Percentiles rank a stretch among this genome's conserved stretches.
phyloP scores from a whole-genome alignment of 495 filamentous ascomycete species.

The Pseudoneurospora amorphoporcata region DNA sequence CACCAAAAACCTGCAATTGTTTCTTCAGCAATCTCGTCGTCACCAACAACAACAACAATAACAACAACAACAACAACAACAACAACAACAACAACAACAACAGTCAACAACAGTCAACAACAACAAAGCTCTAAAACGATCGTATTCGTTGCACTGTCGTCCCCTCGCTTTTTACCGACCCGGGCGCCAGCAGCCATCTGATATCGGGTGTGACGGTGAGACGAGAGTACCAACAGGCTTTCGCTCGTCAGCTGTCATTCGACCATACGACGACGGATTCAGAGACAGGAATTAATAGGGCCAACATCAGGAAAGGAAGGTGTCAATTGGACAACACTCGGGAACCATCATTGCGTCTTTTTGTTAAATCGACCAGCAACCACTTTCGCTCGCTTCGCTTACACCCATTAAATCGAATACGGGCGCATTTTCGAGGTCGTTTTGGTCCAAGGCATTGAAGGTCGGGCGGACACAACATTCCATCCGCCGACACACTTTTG shows the following conservation, averaged over 20 bases:
- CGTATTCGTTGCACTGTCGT: neutral
- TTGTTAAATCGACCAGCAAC: neutral
- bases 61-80: neutral
- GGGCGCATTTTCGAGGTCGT: neutral
- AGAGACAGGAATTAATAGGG: neutral
- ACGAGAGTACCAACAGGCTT: neutral
- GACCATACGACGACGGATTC: neutral
- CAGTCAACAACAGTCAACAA: neutral
- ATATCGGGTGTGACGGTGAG: neutral
- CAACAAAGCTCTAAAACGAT: neutral
- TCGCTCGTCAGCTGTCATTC: neutral
- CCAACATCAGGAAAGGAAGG: neutral
- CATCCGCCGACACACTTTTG: neutral
- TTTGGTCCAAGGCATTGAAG: neutral
- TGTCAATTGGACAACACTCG: neutral
- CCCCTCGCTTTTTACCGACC: neutral
- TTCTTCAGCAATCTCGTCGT: neutral
- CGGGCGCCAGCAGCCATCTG: neutral
- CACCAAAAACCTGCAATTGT: neutral
- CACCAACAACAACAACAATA: neutral
- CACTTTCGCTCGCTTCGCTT: neutral
- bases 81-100: neutral
- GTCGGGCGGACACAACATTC: neutral
- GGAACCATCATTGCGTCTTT: neutral
- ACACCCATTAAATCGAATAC: neutral